phyloP scores from a whole-genome alignment of 2,329 filamentous ascomycete species.

The Periglandula ipomoeae region DNA sequence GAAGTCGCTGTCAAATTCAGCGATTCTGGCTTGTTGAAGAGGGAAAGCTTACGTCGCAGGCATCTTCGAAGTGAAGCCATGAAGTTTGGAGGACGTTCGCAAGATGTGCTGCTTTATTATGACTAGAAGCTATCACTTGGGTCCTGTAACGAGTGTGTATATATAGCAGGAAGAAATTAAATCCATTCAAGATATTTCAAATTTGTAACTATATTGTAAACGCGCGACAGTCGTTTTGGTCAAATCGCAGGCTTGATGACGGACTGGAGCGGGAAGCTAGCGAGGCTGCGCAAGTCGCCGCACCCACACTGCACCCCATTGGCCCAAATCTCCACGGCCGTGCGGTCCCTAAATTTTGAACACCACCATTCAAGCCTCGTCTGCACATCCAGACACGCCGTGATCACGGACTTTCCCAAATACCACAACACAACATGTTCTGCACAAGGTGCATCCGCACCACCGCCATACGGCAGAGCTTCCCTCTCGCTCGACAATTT shows the following conservation, averaged over 20 bases:
- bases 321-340: not conserved
- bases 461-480: slow-evolving; percentile 21
- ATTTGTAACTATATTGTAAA: too few species aligned
- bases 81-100: not conserved
- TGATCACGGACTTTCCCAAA: not conserved
- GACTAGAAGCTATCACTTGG: slow-evolving; percentile 12
- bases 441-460: slow-evolving; percentile 42
- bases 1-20: not conserved
- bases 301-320: slow-evolving; percentile 1
- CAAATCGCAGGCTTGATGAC: too few species aligned
- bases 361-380: slow-evolving; percentile 1
- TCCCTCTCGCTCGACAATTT: slow-evolving; percentile 27
- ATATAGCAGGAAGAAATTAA: slow-evolving; percentile 18
- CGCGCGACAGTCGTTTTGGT: too few species aligned
- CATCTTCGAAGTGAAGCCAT: not conserved
- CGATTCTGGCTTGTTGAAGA: not conserved
- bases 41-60: not conserved
- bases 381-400: not conserved
- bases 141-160: slow-evolving; percentile 24
- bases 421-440: slow-evolving; percentile 24
- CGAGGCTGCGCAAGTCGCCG: not conserved
- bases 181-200: not conserved
- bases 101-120: not conserved
- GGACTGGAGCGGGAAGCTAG: too few species aligned
- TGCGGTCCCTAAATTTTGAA: slow-evolving; percentile 7